Base-by-base conservation (phyloP, 495 filamentous ascomycete genomes). In the Cudoniella acicularis region DNA sequence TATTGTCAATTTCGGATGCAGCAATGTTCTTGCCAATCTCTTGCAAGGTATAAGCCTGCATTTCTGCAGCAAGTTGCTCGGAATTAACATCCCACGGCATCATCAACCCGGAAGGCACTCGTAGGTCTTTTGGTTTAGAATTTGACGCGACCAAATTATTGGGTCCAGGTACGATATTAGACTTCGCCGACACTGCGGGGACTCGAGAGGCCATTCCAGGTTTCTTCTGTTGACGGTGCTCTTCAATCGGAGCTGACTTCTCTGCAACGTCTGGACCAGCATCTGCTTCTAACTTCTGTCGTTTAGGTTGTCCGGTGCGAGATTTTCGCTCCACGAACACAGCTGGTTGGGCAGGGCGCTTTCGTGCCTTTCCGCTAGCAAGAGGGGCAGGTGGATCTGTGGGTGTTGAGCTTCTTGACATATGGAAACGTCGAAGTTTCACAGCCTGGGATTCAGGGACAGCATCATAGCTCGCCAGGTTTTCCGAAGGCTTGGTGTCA, bases 41-140 rank as follows among this genome's bases (percentile, higher is more conserved):
- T 40, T 73, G 64, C 54, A 83, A 64, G 3, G 77, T 74, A 57
- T 74, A 81, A 9, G 69, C 67, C 42, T 82, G 71, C 78, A 81
- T 78, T 10, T 77, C 75, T 2, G 69, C 69, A 1, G 76, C 69
- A 18, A 83, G 67, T 56, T 73, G 67, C 18, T 80, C 73, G 63
- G 75, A 71, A 54, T 75, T 69, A 3, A 69, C 68, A 45, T 68
- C 67, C 65, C 69, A 72, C 49, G 71, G 74, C 11, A 73, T 64
- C 23, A 68, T 67, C 47, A 74, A 54, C 1, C 77, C 77, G 6
- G 73, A 71, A 1, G 75, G 73, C 2, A 78, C 67, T 16, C 57
- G 54, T 0, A 55, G 8, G 8, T 16, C 52, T 50, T 60, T 57
- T 52, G 43, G 48, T 3, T 49, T 17, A 4, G 51, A 59, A 3